phyloP scores from a whole-genome alignment of 1,139 yeast genomes.

The Nakaseomyces sp. region DNA sequence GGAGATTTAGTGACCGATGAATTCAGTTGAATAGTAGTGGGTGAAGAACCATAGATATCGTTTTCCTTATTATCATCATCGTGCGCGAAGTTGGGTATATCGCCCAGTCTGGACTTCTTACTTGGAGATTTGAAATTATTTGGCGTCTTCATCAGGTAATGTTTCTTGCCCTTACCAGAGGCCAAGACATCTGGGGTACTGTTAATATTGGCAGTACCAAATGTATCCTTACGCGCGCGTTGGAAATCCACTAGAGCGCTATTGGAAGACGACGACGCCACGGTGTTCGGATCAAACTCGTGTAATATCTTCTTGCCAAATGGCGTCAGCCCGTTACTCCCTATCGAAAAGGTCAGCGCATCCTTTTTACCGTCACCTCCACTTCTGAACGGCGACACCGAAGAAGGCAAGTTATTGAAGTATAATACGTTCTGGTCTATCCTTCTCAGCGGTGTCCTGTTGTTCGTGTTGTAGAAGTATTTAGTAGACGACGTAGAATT shows the following conservation, averaged over 20 bases:
- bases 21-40: slow-evolving; percentile 30
- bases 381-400: slow-evolving; percentile 27
- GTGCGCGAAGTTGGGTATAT: slow-evolving; percentile 2
- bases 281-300: slow-evolving; percentile 22
- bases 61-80: slow-evolving; percentile 7
- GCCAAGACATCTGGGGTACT: slow-evolving; percentile 11
- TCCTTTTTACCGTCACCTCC: background rate
- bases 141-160: slow-evolving; percentile 10
- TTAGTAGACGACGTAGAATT: slow-evolving; percentile 6
- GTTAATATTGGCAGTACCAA: slow-evolving; percentile 6
- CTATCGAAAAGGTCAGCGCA: slow-evolving; percentile 12
- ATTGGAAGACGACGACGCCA: slow-evolving; percentile 25
- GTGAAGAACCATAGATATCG: slow-evolving; percentile 28
- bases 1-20: slow-evolving; percentile 29
- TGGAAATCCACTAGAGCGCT: slow-evolving; percentile 31
- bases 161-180: background rate
- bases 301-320: slow-evolving; percentile 26
- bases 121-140: slow-evolving; percentile 7
- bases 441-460: slow-evolving; percentile 25
- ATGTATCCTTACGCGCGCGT: slow-evolving; percentile 26
- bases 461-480: slow-evolving; percentile 8
- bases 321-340: slow-evolving; percentile 23
- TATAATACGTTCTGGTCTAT: slow-evolving; percentile 22
- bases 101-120: slow-evolving; percentile 2
- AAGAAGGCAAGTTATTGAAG: slow-evolving; percentile 15